These are phyloP conservation scores for Penicillium oxalicum DNA, from an alignment of 2,329 filamentous ascomycete genomes.

Conservation along the genomic window DNA sequence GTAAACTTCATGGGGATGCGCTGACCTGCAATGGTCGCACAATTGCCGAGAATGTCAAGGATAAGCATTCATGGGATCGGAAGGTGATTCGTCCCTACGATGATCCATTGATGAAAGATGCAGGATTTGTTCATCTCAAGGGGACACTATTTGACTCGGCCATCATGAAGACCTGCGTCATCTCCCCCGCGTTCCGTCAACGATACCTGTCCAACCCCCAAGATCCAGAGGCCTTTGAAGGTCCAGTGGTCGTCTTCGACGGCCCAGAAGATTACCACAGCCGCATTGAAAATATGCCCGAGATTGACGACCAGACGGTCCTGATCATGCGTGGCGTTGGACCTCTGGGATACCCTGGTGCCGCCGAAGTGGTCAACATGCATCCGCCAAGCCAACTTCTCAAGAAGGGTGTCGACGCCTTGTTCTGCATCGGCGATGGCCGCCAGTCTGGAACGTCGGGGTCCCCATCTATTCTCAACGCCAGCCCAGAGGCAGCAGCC, in stretches of 20 bases:
- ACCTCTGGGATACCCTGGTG: slow-evolving; percentile 47
- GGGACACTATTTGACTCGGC: slow-evolving; percentile 48
- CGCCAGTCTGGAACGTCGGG: slow-evolving; percentile 52
- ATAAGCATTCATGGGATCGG: slow-evolving; percentile 46
- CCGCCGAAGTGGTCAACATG: slow-evolving; percentile 51
- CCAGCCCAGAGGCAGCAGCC: slow-evolving; percentile 50
- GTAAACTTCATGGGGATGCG: slow-evolving; percentile 37
- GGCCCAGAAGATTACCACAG: slow-evolving; percentile 46
- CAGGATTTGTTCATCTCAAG: slow-evolving; percentile 47
- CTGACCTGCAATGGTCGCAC: slow-evolving; percentile 31
- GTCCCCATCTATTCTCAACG: slow-evolving; percentile 52
- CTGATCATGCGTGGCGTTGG: slow-evolving; percentile 48
- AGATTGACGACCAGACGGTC: slow-evolving; percentile 38
- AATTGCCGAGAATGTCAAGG: slow-evolving; percentile 17
- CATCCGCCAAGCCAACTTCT: slow-evolving; percentile 43
- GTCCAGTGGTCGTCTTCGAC: slow-evolving; percentile 46
- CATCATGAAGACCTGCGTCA: slow-evolving; percentile 51
- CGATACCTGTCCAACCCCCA: slow-evolving; percentile 43
- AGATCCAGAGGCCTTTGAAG: slow-evolving; percentile 47
- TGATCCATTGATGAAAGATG: slow-evolving; percentile 45
- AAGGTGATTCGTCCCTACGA: slow-evolving; percentile 43
- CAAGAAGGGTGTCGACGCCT: slow-evolving; percentile 41
- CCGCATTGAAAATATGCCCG: slow-evolving; percentile 37
- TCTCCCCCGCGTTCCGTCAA: slow-evolving; percentile 42
- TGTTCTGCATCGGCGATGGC: slow-evolving; percentile 51